A percentile compares a stretch with the other conserved stretches of the same genome.
Conservation (phyloP, 192 early-diverging fungal genomes). For the Backusella liffmaniae region DNA sequence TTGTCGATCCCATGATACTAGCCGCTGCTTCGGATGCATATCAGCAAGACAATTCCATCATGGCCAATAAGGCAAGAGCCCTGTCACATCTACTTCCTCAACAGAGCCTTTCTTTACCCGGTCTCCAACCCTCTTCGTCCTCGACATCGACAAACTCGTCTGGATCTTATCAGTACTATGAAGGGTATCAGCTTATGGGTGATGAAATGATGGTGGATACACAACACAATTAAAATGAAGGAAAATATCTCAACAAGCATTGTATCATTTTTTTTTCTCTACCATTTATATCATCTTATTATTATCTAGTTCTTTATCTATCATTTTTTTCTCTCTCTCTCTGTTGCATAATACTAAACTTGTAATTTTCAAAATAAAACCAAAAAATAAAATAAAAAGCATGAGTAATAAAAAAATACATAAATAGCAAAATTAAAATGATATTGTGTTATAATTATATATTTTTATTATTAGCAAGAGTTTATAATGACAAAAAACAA, state of each 20-base stretch:
- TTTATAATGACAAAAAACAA: neutral
- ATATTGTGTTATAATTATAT: no score
- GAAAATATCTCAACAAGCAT: neutral
- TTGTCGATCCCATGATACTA: constrained; percentile 15
- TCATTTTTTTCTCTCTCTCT: neutral
- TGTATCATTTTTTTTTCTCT: no score
- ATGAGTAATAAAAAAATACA: no score
- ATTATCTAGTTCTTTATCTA: no score
- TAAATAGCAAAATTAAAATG: no score
- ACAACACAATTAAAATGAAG: neutral
- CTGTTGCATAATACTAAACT: neutral
- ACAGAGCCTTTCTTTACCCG: neutral
- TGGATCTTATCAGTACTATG: neutral
- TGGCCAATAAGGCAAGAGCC: neutral
- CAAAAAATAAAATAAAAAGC: neutral
- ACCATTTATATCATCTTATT: no score
- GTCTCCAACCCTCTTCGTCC: constrained; percentile 8
- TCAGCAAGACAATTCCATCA: neutral
- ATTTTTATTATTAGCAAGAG: neutral
- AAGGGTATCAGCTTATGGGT: neutral
- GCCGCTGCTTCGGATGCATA: neutral
- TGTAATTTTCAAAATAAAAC: neutral
- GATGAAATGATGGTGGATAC: constrained; percentile 1
- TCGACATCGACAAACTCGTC: constrained; percentile 6
- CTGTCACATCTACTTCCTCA: constrained; percentile 3